Conservation (phyloP, 2,329 filamentous ascomycete species). For the Microsporum ferrugineum region DNA sequence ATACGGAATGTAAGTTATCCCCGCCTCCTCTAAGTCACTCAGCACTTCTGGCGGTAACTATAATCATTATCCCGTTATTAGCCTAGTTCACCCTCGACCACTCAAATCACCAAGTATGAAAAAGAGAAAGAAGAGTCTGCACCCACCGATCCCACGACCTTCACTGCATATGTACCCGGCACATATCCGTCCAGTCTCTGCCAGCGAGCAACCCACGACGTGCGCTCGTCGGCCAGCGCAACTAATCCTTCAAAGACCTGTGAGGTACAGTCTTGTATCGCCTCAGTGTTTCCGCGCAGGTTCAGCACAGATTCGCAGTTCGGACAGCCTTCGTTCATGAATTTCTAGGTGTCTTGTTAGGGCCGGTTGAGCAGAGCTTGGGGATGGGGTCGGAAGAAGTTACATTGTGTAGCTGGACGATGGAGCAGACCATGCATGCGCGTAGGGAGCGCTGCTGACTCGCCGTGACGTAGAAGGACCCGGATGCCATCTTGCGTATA, state of each 20-base stretch:
- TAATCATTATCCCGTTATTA: constrained; percentile 31
- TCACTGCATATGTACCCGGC: constrained; percentile 81
- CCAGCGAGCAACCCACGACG: constrained; percentile 94
- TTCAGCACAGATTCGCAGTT: constrained; percentile 93
- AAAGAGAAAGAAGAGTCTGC: neutral
- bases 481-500: neutral
- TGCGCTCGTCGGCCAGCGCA: constrained; percentile 66
- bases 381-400: constrained; percentile 7
- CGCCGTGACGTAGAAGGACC: constrained; percentile 54
- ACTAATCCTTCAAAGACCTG: constrained; percentile 93
- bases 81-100: neutral
- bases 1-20: constrained; percentile 50
- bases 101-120: neutral
- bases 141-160: constrained; percentile 69
- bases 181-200: constrained; percentile 84
- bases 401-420: constrained; percentile 73
- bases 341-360: constrained; percentile 48
- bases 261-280: constrained; percentile 84
- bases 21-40: constrained; percentile 45
- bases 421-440: constrained; percentile 97
- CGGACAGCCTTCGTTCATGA: constrained; percentile 77
- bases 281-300: constrained; percentile 65
- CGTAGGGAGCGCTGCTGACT: constrained; percentile 75
- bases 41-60: constrained; percentile 48
- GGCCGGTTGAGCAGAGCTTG: constrained; percentile 12